Evolutionary conservation across 768 basidiomycete species (phyloP).

Genomic region (Xerocomus potaroensis): DNA sequence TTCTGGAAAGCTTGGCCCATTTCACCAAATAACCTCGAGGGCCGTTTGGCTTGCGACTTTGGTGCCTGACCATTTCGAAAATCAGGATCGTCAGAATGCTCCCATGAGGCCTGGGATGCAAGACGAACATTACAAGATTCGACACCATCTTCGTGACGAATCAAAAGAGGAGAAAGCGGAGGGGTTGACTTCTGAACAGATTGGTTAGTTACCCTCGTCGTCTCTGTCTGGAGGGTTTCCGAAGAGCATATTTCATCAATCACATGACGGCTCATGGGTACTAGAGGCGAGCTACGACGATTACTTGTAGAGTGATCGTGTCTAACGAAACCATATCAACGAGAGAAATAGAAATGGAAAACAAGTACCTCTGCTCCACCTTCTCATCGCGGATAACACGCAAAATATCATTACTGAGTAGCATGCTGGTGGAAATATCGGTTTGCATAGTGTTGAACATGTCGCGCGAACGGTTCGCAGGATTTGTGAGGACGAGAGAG

Average conservation of each 20-base stretch:
- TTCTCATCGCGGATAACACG: slow-evolving; percentile 15
- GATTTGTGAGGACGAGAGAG: slow-evolving; percentile 14
- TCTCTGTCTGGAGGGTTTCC: not conserved
- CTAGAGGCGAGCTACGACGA: slow-evolving; percentile 10
- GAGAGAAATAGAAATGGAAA: not conserved
- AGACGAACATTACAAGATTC: not conserved
- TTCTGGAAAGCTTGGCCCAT: not conserved
- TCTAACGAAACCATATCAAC: slow-evolving; percentile 1
- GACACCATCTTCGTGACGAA: not conserved
- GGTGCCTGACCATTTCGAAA: not conserved
- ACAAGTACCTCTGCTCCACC: slow-evolving; percentile 5
- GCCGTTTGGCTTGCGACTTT: not conserved
- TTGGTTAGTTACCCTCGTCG: not conserved
- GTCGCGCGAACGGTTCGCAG: not conserved
- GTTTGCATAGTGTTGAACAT: not conserved
- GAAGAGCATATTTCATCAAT: slow-evolving; percentile 15
- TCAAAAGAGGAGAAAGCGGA: not conserved
- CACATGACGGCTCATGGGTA: slow-evolving; percentile 15
- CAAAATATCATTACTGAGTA: slow-evolving; percentile 15
- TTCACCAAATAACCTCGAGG: not conserved
- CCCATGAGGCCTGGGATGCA: not conserved
- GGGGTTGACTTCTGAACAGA: not conserved
- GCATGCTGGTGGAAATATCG: not conserved
- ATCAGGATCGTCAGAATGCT: not conserved
- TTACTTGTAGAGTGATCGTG: not conserved